Base-by-base conservation (phyloP, 1,284 basidiomycete genomes). In the Sparassis latifolia region DNA sequence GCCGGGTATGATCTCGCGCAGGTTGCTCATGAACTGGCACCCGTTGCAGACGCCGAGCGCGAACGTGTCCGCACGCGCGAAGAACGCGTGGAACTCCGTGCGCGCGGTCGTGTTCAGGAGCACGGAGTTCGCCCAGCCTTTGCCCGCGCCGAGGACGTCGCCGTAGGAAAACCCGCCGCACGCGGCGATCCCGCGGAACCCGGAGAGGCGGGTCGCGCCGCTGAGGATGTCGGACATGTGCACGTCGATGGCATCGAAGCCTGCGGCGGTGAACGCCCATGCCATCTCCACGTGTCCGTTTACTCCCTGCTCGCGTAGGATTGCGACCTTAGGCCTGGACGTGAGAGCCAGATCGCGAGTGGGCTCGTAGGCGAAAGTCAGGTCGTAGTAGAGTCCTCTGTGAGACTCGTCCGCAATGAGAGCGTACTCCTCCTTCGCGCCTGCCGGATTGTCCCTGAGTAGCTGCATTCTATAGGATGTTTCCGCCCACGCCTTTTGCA, bases 241-340 rank as follows among this genome's bases (percentile, higher is more conserved):
- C 3, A 99, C 91, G 64, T 99, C 97, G 52, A 98, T 74, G 3
- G 94, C 86, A 55, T 91, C 86, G 67, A 99, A 99, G 5, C 97
- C 97, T 12, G 95, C 95, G 1, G 80, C 86, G 31, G 85, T 78
- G 74, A 99, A 99, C 10, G 94, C 84, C 92, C 92, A 99, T 0
- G 91, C 97, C 96, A 99, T 98, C 75, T 99, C 96, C 45, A 93
- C 77, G 53, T 99, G 94, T 1, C 97, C 96, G 66, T 99, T 99
- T 56, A 99, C 95, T 59, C 96, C 97, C 68, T 99, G 96, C 68
- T 99, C 96, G 48, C 97, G 87, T 40, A 99, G 78, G 58, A 99
- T 94, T 33, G 94, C 96, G 20, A 99, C 92, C 65, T 84, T 89
- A 5, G 96, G 97, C 1, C 89, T 79, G 43, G 69, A 66, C 51